Percentiles rank a stretch among this genome's conserved stretches.
Evolutionary conservation across 164 flowering plant species (phyloP).

Genomic region (Magnolia kwangsiensis): DNA sequence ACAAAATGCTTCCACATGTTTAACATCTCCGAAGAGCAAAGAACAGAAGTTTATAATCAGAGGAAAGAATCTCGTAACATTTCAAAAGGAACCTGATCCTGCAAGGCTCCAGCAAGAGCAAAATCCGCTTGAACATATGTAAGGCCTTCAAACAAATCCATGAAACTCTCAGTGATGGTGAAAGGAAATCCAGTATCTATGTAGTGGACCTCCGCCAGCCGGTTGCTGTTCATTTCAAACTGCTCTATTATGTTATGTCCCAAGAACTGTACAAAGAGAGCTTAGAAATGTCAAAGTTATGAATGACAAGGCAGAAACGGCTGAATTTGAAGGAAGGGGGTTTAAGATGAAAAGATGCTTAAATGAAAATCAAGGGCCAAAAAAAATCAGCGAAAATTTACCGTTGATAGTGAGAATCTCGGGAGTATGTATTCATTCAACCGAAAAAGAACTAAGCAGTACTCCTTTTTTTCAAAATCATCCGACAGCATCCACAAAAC

Average conservation of each 20-base stretch:
- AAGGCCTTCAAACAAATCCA: conserved; percentile 71
- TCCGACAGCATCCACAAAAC: not conserved
- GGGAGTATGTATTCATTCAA: not conserved
- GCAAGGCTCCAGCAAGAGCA: conserved; percentile 30
- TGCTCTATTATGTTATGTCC: not conserved
- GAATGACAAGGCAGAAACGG: not conserved
- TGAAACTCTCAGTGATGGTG: conserved; percentile 56
- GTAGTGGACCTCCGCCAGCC: conserved; percentile 69
- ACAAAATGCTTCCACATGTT: too few species aligned
- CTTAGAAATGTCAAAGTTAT: not conserved
- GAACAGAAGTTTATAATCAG: not conserved
- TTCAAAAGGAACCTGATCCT: conserved; percentile 46
- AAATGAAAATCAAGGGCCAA: not conserved
- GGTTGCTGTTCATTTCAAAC: conserved; percentile 41
- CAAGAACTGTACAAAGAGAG: conserved; percentile 11
- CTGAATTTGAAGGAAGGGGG: not conserved
- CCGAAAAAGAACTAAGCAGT: not conserved
- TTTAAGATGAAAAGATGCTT: not conserved
- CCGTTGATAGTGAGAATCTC: not conserved
- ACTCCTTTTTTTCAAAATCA: not conserved
- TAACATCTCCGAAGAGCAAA: not conserved
- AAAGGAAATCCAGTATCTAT: conserved; percentile 68
- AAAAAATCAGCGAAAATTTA: not conserved
- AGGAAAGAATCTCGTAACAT: not conserved
- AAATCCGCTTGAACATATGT: conserved; percentile 44